Evolutionary conservation across 2,329 filamentous ascomycete species (phyloP).

Genomic region (Periconia sp.): DNA sequence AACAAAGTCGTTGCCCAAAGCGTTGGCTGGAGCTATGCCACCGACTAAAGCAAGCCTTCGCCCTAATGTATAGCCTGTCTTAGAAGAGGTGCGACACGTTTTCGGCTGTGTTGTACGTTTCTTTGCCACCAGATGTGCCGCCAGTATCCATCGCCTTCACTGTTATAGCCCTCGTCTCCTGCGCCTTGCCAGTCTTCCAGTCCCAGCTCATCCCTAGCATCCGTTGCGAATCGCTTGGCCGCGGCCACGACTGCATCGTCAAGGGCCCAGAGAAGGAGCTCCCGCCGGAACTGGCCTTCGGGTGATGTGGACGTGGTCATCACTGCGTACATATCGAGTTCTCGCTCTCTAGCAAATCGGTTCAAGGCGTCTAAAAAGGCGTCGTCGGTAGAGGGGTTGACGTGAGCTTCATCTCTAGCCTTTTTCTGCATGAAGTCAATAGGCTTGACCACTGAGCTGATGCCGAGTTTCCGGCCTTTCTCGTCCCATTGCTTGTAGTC

Average conservation of each 20-base stretch:
- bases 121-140: slow-evolving; percentile 68
- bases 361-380: slow-evolving; percentile 54
- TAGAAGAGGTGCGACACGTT: slow-evolving; percentile 63
- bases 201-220: slow-evolving; percentile 53
- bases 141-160: slow-evolving; percentile 45
- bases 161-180: slow-evolving; percentile 45
- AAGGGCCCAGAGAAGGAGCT: slow-evolving; percentile 68
- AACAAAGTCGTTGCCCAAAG: neutral
- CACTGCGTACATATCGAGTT: slow-evolving; percentile 64
- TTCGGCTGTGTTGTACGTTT: slow-evolving; percentile 61
- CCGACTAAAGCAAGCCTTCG: neutral
- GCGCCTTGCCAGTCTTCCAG: slow-evolving; percentile 58
- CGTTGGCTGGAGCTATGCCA: neutral
- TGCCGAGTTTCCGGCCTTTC: slow-evolving; percentile 60
- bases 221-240: slow-evolving; percentile 57
- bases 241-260: slow-evolving; percentile 53
- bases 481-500: slow-evolving; percentile 80
- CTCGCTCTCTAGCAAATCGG: slow-evolving; percentile 58
- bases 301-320: slow-evolving; percentile 67
- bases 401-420: slow-evolving; percentile 47
- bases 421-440: slow-evolving; percentile 62
- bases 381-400: slow-evolving; percentile 20
- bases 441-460: slow-evolving; percentile 65
- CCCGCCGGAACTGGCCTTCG: slow-evolving; percentile 60
- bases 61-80: slow-evolving; percentile 46